These are phyloP conservation scores for Panicum virgatum DNA, from an alignment of 202 grass and related monocot species.

Conservation along the genomic window DNA sequence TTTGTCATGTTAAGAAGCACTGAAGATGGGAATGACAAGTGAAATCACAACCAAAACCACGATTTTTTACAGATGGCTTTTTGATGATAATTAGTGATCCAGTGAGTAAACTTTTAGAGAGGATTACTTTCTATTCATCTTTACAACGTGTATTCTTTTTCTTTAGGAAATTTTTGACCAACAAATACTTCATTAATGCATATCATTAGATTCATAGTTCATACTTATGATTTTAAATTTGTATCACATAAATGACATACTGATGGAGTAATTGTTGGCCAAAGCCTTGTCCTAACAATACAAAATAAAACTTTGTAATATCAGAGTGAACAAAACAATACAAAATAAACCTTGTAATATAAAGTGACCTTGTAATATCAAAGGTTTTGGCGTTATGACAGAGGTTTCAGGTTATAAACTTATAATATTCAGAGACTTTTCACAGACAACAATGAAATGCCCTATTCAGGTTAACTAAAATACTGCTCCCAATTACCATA, in stretches of 20 bases:
- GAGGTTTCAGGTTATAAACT: not conserved
- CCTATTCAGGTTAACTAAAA: conserved; percentile 7
- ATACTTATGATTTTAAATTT: not conserved
- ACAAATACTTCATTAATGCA: not conserved
- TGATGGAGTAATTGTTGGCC: not conserved
- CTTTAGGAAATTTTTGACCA: not conserved
- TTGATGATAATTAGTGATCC: conserved; percentile 20
- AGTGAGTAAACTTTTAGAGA: conserved; percentile 2
- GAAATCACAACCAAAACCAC: conserved; percentile 22
- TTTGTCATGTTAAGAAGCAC: conserved; percentile 8
- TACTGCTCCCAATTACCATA: not conserved
- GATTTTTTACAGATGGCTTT: conserved; percentile 1
- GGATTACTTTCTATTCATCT: not conserved
- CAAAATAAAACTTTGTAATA: not conserved
- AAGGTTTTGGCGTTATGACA: conserved; percentile 18
- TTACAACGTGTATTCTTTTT: not conserved
- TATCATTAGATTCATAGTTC: not conserved
- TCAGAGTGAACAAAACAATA: no score
- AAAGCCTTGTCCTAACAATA: not conserved
- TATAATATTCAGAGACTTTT: not conserved
- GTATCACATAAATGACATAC: not conserved
- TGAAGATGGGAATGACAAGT: conserved; percentile 12
- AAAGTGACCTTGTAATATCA: not conserved
- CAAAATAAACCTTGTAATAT: no score
- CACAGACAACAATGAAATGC: conserved; percentile 9